These are phyloP conservation scores for Odontarrhena argentea DNA, from an alignment of 345 rosid species.

Conservation along the genomic window DNA sequence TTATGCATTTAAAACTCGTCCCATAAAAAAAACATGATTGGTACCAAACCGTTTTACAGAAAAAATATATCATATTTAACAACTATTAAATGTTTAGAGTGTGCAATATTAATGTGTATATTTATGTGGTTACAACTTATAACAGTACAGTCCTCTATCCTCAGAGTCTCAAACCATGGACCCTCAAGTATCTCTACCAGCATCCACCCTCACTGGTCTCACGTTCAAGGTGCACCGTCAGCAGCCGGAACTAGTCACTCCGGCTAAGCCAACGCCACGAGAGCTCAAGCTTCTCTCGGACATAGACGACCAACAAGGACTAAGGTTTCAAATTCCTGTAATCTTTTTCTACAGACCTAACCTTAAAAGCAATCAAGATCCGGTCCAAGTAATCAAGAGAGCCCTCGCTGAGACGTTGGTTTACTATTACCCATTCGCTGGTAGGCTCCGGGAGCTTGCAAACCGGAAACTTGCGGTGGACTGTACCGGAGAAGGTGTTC, in stretches of 20 bases:
- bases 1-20: no score
- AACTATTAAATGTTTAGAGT: background rate
- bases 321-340: constrained; percentile 38
- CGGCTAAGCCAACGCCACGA: constrained; percentile 44
- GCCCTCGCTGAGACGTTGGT: constrained; percentile 52
- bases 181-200: constrained; percentile 16
- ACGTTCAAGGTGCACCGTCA: constrained; percentile 39
- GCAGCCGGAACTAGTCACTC: constrained; percentile 40
- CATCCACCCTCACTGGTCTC: constrained; percentile 25
- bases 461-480: constrained; percentile 60
- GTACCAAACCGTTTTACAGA: background rate
- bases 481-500: constrained; percentile 53
- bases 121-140: constrained; percentile 7
- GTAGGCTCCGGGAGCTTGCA: constrained; percentile 50
- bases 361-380: constrained; percentile 42
- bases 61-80: background rate
- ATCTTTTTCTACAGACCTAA: constrained; percentile 38
- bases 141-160: background rate
- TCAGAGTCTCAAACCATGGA: constrained; percentile 28
- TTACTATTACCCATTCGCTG: constrained; percentile 58
- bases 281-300: constrained; percentile 46
- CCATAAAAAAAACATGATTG: no score
- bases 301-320: constrained; percentile 49
- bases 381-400: constrained; percentile 42
- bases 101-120: background rate